Base-by-base conservation (phyloP, 1,139 yeast species). In the Candida gigantensis region DNA sequence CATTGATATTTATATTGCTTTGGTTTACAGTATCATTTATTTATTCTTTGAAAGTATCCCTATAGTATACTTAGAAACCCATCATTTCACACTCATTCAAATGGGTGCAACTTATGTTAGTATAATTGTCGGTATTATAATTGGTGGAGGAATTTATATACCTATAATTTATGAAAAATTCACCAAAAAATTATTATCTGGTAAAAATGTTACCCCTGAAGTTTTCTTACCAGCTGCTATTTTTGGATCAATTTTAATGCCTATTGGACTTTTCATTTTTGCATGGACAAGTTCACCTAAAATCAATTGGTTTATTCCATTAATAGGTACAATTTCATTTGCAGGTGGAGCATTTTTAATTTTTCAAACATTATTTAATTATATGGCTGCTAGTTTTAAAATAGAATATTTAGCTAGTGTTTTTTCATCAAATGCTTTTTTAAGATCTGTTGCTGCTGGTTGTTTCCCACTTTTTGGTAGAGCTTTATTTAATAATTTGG, bases 11-110 rank as follows among this genome's bases (percentile, higher is more conserved):
- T 79, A 80, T 53, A 60, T 74, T 46, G 72, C 82, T 2, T 57
- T 80, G 50, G 65, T 74, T 13, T 80, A 79, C 54, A 71, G 81
- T 20, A 57, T 76, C 23, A 53, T 75, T 52, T 80, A 79, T 50
- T 59, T 79, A 34, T 79, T 75, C 68, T 77, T 80, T 47, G 85
- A 80, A 53, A 81, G 79, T 1, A 74, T 76, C 54, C 85, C 86
- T 6, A 65, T 79, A 35, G 78, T 77, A 1, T 79, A 72, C 44
- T 38, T 47, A 7, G 74, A 62, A 4, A 51, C 64, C 24, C 64
- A 74, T 45, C 52, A 64, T 34, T 79, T 80, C 54, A 71, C 77
- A n/a, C 47, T 64, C 28, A 62, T 79, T 13, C 72, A 73, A 36
- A 51, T 62, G 51, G 84, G 84, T 18, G 58, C 65, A 4, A 55